A percentile compares a stretch with the other conserved stretches of the same genome.
phyloP scores from a whole-genome alignment of 768 basidiomycete species.

The Phanerochaete sordida region DNA sequence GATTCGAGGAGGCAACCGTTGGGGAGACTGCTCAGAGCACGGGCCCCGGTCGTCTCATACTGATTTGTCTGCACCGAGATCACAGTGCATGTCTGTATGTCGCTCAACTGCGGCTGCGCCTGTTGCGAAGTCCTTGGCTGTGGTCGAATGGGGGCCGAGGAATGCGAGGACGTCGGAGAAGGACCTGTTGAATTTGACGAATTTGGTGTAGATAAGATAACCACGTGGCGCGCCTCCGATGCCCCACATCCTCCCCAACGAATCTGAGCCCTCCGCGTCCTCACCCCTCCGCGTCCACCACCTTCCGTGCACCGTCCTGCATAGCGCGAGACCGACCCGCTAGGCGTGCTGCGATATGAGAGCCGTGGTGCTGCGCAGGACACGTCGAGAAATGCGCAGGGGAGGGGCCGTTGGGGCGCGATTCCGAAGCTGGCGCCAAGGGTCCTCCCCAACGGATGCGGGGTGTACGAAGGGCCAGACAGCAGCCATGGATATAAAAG shows the following conservation, averaged over 20 bases:
- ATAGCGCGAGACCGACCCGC: too few relatives aligned
- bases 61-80: too few relatives aligned
- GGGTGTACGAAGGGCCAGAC: neutral
- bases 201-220: conserved; percentile 6
- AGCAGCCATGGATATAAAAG: conserved; percentile 10
- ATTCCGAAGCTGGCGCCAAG: neutral
- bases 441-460: conserved; percentile 7
- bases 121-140: too few relatives aligned
- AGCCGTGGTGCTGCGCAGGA: neutral
- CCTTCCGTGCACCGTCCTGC: too few relatives aligned
- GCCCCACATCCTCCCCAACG: conserved; percentile 4
- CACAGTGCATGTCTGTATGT: too few relatives aligned
- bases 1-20: too few relatives aligned
- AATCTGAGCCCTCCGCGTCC: neutral
- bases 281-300: too few relatives aligned
- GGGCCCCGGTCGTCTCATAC: too few relatives aligned
- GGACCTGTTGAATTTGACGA: conserved; percentile 6
- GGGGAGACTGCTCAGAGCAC: too few relatives aligned
- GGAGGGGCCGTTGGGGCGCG: neutral
- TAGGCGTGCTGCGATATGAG: too few relatives aligned
- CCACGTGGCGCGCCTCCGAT: neutral
- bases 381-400: neutral
- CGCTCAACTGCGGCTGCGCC: too few relatives aligned
- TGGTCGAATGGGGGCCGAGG: neutral
- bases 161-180: too few relatives aligned